Conservation (phyloP, 257 asterid species). For the Solanum megistacrolobum region DNA sequence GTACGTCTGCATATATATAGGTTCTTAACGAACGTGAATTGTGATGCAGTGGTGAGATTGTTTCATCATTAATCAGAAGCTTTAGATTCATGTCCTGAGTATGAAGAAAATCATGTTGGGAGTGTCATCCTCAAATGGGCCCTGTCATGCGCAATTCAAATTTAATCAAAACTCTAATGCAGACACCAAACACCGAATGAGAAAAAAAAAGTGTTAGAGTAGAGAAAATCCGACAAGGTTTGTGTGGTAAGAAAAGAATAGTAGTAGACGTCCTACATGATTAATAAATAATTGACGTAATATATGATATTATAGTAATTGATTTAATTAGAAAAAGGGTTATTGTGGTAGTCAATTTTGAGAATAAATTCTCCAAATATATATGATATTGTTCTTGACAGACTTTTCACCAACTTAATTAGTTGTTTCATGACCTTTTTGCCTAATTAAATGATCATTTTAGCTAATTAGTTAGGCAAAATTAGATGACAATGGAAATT, state of each 20-base stretch:
- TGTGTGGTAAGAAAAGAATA: background rate
- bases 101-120: too few species aligned
- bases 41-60: background rate
- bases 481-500: background rate
- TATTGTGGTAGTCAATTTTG: background rate
- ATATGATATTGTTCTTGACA: background rate
- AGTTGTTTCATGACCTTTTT: background rate
- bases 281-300: background rate
- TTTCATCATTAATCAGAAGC: too few species aligned
- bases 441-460: background rate
- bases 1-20: background rate
- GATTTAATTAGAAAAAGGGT: background rate
- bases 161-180: too few species aligned
- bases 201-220: background rate
- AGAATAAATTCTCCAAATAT: background rate
- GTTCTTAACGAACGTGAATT: too few species aligned
- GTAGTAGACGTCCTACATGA: background rate
- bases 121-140: too few species aligned
- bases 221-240: background rate
- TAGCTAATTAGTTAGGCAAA: background rate
- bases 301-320: too few species aligned
- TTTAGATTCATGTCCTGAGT: too few species aligned
- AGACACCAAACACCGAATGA: too few species aligned
- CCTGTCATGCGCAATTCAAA: too few species aligned
- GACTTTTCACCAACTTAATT: background rate